Percentiles rank a stretch among this genome's conserved stretches.
Conservation (phyloP, 768 basidiomycete genomes). For the Obba rivulosa region DNA sequence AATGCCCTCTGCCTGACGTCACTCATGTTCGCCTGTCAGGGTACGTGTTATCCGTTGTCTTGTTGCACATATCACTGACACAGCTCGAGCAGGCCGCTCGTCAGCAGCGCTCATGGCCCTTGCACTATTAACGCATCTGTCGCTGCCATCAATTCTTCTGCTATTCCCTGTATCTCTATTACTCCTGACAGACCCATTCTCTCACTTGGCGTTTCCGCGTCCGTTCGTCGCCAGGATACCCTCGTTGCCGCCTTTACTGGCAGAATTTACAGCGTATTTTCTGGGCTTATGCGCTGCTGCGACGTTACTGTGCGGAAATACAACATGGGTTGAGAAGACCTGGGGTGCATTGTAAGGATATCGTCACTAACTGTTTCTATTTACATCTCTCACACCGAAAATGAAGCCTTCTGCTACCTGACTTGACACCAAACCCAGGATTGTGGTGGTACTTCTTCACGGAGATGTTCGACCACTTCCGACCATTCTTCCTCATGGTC, state of each 20-base stretch:
- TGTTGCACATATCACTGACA: background rate
- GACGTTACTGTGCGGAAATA: slow-evolving; percentile 53
- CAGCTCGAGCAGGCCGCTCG: slow-evolving; percentile 41
- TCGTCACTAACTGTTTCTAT: too few species aligned
- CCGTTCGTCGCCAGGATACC: slow-evolving; percentile 17
- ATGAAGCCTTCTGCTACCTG: slow-evolving; percentile 71
- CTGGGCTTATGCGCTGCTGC: slow-evolving; percentile 43
- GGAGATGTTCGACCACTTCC: slow-evolving; percentile 98
- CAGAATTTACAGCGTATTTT: slow-evolving; percentile 50
- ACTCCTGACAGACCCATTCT: slow-evolving; percentile 53
- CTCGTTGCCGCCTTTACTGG: slow-evolving; percentile 30
- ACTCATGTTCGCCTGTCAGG: slow-evolving; percentile 65
- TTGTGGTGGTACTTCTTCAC: slow-evolving; percentile 99
- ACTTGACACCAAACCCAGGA: slow-evolving; percentile 90
- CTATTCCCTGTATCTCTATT: slow-evolving; percentile 66
- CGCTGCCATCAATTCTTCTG: slow-evolving; percentile 64
- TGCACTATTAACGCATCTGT: slow-evolving; percentile 67
- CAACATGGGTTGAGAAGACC: slow-evolving; percentile 67
- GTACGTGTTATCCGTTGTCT: slow-evolving; percentile 30
- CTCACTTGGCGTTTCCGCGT: slow-evolving; percentile 61
- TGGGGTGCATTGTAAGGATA: slow-evolving; percentile 88
- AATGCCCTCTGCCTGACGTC: slow-evolving; percentile 64
- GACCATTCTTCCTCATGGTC: slow-evolving; percentile 91
- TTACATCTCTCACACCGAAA: too few species aligned
- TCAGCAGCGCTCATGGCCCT: slow-evolving; percentile 59